A percentile compares a stretch with the other conserved stretches of the same genome.
phyloP scores from a whole-genome alignment of 306 rosid genomes.

The Crotalaria pallida region DNA sequence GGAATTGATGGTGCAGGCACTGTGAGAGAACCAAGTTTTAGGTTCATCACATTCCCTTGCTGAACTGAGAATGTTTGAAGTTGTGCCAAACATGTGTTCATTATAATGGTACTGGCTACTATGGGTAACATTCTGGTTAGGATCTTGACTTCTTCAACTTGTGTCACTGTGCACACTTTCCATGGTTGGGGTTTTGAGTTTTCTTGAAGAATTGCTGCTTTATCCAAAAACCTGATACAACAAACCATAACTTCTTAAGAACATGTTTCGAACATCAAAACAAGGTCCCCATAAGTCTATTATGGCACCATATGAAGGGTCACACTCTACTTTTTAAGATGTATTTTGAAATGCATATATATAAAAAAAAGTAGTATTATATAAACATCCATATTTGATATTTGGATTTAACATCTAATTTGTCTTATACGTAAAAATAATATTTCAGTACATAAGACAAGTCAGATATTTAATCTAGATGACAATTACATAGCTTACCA shows the following conservation, averaged over 20 bases:
- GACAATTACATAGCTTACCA: too few species aligned
- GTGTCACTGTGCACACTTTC: slow-evolving; percentile 77
- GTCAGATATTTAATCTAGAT: too few species aligned
- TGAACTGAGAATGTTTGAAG: slow-evolving; percentile 84
- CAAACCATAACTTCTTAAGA: neutral
- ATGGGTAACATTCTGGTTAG: slow-evolving; percentile 78
- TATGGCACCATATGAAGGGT: too few species aligned
- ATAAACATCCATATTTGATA: too few species aligned
- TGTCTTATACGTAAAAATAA: too few species aligned
- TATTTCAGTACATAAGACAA: too few species aligned
- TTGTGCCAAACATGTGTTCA: slow-evolving; percentile 89
- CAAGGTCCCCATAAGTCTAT: too few species aligned
- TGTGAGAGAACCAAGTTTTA: slow-evolving; percentile 39
- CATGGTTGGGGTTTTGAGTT: slow-evolving; percentile 40
- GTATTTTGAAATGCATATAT: too few species aligned
- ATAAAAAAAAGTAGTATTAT: too few species aligned
- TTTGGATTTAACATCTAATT: too few species aligned
- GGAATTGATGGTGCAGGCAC: slow-evolving; percentile 81
- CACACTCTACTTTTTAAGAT: too few species aligned
- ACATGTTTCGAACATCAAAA: too few species aligned
- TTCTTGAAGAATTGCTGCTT: slow-evolving; percentile 53
- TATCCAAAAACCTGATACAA: slow-evolving; percentile 57
- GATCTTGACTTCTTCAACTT: slow-evolving; percentile 84
- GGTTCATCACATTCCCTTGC: slow-evolving; percentile 66
- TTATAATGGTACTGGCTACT: slow-evolving; percentile 64